Percentiles rank a stretch among this genome's conserved stretches.
phyloP scores from a whole-genome alignment of 2,329 filamentous ascomycete species.

The Fusarium avenaceum region DNA sequence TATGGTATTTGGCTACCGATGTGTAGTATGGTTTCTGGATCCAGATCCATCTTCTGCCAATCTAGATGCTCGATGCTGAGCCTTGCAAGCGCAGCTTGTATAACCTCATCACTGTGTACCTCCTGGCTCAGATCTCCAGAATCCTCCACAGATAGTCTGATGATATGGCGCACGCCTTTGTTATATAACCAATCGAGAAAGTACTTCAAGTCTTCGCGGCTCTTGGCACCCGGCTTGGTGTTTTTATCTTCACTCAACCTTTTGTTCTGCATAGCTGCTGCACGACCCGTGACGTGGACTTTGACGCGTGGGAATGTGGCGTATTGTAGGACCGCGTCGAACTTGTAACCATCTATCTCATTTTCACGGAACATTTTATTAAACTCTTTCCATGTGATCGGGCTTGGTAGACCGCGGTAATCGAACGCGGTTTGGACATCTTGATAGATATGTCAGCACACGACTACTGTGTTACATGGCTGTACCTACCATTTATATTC shows the following conservation, averaged over 20 bases:
- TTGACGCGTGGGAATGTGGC: slow-evolving; percentile 2
- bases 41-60: slow-evolving; percentile 7
- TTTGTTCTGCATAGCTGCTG: background rate
- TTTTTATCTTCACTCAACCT: too few relatives aligned
- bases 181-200: slow-evolving; percentile 5
- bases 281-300: background rate
- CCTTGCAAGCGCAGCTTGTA: background rate
- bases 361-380: background rate
- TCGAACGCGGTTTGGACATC: slow-evolving; percentile 6
- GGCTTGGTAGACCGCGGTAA: background rate
- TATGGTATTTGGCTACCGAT: background rate
- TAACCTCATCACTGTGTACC: slow-evolving; percentile 1
- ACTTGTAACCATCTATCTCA: background rate
- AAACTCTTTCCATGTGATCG: slow-evolving; percentile 8
- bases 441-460: background rate
- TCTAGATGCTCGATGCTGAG: slow-evolving; percentile 4
- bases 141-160: slow-evolving; percentile 4
- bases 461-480: too few relatives aligned
- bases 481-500: slow-evolving; percentile 2
- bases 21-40: slow-evolving; percentile 2
- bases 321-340: slow-evolving; percentile 1
- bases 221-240: background rate
- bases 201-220: slow-evolving; percentile 2
- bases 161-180: slow-evolving; percentile 6
- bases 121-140: background rate